These are phyloP conservation scores for Suillus hirtellus DNA, from an alignment of 768 basidiomycete genomes.

Conservation along the genomic window DNA sequence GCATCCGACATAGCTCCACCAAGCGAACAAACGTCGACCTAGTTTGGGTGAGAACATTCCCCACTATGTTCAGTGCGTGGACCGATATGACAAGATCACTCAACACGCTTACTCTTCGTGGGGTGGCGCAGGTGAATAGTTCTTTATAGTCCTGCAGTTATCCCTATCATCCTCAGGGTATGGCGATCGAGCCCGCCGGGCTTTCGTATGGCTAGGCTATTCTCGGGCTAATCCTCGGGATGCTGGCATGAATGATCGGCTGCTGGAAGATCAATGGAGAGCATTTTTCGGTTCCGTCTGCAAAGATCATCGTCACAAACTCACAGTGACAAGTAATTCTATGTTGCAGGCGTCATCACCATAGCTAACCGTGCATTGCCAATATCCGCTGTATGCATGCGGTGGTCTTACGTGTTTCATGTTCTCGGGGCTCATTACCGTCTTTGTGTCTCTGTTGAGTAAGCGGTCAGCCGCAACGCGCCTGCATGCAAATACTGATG, in stretches of 20 bases:
- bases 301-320: too few relatives aligned
- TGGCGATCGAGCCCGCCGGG: constrained; percentile 34
- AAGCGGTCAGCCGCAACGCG: constrained; percentile 20
- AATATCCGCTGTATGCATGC: constrained; percentile 34
- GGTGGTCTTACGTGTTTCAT: constrained; percentile 34
- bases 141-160: constrained; percentile 34
- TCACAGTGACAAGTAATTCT: not conserved
- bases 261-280: constrained; percentile 38
- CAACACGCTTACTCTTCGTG: not conserved
- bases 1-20: constrained; percentile 27
- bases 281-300: constrained; percentile 1
- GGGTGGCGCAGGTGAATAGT: constrained; percentile 32
- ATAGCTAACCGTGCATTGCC: constrained; percentile 35
- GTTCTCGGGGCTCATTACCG: constrained; percentile 33
- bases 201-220: constrained; percentile 33
- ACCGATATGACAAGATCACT: not conserved
- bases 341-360: constrained; percentile 30
- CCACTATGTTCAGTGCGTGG: constrained; percentile 35
- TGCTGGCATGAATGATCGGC: constrained; percentile 40
- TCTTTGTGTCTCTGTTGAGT: constrained; percentile 32
- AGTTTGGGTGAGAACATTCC: constrained; percentile 30
- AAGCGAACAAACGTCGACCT: constrained; percentile 32
- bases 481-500: not conserved
- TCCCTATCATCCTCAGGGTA: constrained; percentile 38
- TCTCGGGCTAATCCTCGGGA: constrained; percentile 33